Base-by-base conservation (phyloP, 371 early-diverging fungal species). In the Mucor lusitanicus region DNA sequence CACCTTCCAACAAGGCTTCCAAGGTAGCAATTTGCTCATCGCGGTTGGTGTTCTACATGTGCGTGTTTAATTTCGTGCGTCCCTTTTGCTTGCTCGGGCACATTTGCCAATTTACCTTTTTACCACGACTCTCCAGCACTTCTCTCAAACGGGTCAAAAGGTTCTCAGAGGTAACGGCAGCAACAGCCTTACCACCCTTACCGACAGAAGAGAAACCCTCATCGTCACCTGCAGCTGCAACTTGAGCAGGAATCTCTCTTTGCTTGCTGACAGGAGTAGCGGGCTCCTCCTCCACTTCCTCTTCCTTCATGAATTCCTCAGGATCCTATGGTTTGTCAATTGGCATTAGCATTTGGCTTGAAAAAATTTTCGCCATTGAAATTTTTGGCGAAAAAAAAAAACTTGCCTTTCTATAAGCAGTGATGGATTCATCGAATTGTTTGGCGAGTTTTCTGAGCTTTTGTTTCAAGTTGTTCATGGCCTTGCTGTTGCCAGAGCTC, bases 391-490 rank as follows among this genome's bases (percentile, higher is more conserved):
- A n/a, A n/a, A n/a, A 25, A 33, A 33, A 33, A 33, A 33, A 33
- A 33, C 17, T 27, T 78, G 88, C 91, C 82, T 85, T 79, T 67
- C 87, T 85, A 78, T 89, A 96, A 69, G 83, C 87, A 55, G 86
- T 84, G 46, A 98, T 87, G 62, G 88, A 85, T 8, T 76, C 77
- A 70, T 94, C 93, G 64, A 87, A 89, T 55, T 80, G 73, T 82
- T 94, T 95, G 77, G 86, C 87, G 81, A 90, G 85, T 88, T 97
- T 96, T 81, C 90, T 91, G 73, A 97, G 69, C 78, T 94, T 94
- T 77, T 95, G 95, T 86, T 93, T 95, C 88, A 96, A 88, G 63
- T 91, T 87, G 77, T 90, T 96, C 80, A 95, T 80, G 17, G 95
- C 93, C 74, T 94, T 94, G 55, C 90, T 87, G 59, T 92, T 89